Conservation (phyloP, 2,329 filamentous ascomycete species). For the Pestalotiopsis sp. region DNA sequence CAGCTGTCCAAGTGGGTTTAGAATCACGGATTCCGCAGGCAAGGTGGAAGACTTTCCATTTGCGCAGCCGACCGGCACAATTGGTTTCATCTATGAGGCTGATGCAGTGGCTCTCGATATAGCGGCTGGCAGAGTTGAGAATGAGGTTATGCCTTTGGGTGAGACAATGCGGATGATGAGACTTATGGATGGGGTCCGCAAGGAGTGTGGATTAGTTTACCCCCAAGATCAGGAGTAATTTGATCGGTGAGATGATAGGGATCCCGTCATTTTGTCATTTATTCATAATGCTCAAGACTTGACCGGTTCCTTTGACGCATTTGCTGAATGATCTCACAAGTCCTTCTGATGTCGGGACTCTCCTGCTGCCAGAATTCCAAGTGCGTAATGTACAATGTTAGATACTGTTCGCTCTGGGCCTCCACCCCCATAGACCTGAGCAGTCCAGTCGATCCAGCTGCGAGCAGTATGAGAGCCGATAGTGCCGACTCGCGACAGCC, state of each 20-base stretch:
- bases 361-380: not conserved
- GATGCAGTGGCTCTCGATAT: conserved; percentile 3
- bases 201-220: not conserved
- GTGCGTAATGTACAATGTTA: not conserved
- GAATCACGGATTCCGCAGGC: not conserved
- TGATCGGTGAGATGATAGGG: not conserved
- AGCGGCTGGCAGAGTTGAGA: not conserved
- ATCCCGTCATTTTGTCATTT: not conserved
- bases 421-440: not conserved
- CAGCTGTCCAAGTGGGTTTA: not conserved
- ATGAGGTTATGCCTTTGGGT: not conserved
- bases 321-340: not conserved
- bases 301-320: not conserved
- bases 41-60: not conserved
- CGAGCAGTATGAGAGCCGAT: not conserved
- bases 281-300: not conserved
- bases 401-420: not conserved
- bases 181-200: not conserved
- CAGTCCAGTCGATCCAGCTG: not conserved
- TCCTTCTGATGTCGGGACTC: not conserved
- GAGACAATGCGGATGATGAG: conserved; percentile 3
- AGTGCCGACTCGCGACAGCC: not conserved
- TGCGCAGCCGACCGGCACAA: not conserved
- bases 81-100: conserved; percentile 2
- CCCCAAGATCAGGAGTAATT: not conserved